Evolutionary conservation across 2,329 filamentous ascomycete genomes (phyloP), one percentile per base, ranked within the genome.

Genomic region (Aspergillus viridinutans): DNA sequence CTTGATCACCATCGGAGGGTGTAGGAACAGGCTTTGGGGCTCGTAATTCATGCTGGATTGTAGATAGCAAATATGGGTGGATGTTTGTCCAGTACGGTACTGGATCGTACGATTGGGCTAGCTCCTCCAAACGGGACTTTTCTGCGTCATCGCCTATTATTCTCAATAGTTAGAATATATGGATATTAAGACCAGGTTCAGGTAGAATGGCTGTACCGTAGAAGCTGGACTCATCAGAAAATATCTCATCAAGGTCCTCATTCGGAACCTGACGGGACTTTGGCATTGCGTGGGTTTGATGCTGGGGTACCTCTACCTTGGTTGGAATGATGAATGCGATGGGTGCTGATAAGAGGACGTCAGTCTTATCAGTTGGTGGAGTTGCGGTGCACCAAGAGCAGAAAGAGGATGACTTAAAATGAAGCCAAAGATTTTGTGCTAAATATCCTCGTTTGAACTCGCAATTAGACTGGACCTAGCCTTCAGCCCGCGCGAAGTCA

Each of bases 91-190:
- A 83, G 80, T 83, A 87, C 40, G 71, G 65, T 12, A 75, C 64
- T 26, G 77, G 71, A 61, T 85, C 74, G 62, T 86, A 85, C 17
- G 66, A 64, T n/a, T 74, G 67, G 14, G 81, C 81, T 49, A 80
- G 78, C n/a, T 73, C 64, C 62, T 83, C 75, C 0, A 88, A 78
- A 1, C 71, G 68, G 20, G 70, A 65, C 51, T 80, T 76, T 26
- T 78, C 76, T 6, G 80, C 71, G 8, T 82, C 77, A 55, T 85
- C 81, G 52, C 87, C 87, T 90, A 61, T 32, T 52, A 21, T 32
- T 20, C 10, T 25, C 28, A 10, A 32, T 42, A 17, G 10, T 53
- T 49, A 14, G 23, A 7, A 17, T 50, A 20, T 5, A 42, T 53
- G 49, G 23, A 12, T 26, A 45, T 47, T 6, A 8, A 8, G 4